Evolutionary conservation across 2,329 filamentous ascomycete species (phyloP).

Genomic region (Xylariaceae sp.): DNA sequence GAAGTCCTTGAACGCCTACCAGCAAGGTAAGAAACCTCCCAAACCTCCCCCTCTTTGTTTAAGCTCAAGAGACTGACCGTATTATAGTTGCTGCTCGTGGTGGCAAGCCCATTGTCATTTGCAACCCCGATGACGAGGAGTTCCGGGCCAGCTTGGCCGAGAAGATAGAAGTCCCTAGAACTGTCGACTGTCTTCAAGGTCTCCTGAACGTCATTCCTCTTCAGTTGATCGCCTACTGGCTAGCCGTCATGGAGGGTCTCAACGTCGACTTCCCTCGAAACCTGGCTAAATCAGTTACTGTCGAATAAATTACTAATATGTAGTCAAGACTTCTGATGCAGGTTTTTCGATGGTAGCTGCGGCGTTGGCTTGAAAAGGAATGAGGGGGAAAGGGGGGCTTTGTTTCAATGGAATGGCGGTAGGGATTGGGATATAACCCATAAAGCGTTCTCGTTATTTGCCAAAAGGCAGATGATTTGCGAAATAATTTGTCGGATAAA

Average conservation of each 20-base stretch:
- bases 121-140: conserved; percentile 84
- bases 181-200: conserved; percentile 91
- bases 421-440: conserved; percentile 23
- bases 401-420: conserved; percentile 20
- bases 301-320: conserved; percentile 63
- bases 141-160: conserved; percentile 84
- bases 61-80: conserved; percentile 22
- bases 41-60: not conserved
- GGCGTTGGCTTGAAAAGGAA: conserved; percentile 25
- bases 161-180: conserved; percentile 96
- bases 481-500: conserved; percentile 17
- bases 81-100: conserved; percentile 79
- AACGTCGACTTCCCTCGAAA: conserved; percentile 99
- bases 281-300: conserved; percentile 97
- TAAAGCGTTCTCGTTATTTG: conserved; percentile 21
- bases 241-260: conserved; percentile 89
- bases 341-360: conserved; percentile 18
- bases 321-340: conserved; percentile 9
- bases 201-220: conserved; percentile 96
- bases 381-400: conserved; percentile 6
- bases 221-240: conserved; percentile 98
- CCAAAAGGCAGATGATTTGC: conserved; percentile 12
- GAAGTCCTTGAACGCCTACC: conserved; percentile 99
- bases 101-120: conserved; percentile 97
- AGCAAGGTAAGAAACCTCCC: conserved; percentile 65